phyloP scores from a whole-genome alignment of 2,329 filamentous ascomycete genomes.

The Aspergillus neoniger region DNA sequence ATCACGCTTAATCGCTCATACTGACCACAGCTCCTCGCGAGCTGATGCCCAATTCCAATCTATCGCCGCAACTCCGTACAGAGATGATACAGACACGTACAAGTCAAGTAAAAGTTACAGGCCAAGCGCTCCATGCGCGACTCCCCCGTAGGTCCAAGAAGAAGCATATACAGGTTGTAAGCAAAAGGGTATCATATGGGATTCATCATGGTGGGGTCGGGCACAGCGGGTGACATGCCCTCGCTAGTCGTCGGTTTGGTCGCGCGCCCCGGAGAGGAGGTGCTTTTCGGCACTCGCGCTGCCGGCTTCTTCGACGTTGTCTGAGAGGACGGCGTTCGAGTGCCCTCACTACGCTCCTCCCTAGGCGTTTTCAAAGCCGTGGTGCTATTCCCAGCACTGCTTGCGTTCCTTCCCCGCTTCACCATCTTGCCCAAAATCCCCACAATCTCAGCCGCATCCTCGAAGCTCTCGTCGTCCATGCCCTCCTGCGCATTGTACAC shows the following conservation, averaged over 20 bases:
- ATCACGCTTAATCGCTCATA: not conserved
- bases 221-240: constrained; percentile 27
- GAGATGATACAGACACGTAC: not conserved
- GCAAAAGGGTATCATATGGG: constrained; percentile 31
- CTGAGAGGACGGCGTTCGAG: constrained; percentile 29
- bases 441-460: constrained; percentile 86
- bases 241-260: constrained; percentile 12
- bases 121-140: not conserved
- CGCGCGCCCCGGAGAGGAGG: constrained; percentile 7
- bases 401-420: constrained; percentile 63
- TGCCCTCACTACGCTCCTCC: constrained; percentile 34
- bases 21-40: not conserved
- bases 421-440: constrained; percentile 85
- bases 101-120: not conserved
- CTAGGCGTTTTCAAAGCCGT: constrained; percentile 27
- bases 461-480: constrained; percentile 94
- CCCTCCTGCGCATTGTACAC: constrained; percentile 89
- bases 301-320: constrained; percentile 10
- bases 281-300: constrained; percentile 8
- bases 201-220: constrained; percentile 37
- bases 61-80: not conserved
- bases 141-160: not conserved
- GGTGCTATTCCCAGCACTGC: constrained; percentile 36
- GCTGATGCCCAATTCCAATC: not conserved
- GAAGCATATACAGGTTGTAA: constrained; percentile 7